Evolutionary conservation across 257 asterid genomes (phyloP).

Genomic region (Solanum medicagineum): DNA sequence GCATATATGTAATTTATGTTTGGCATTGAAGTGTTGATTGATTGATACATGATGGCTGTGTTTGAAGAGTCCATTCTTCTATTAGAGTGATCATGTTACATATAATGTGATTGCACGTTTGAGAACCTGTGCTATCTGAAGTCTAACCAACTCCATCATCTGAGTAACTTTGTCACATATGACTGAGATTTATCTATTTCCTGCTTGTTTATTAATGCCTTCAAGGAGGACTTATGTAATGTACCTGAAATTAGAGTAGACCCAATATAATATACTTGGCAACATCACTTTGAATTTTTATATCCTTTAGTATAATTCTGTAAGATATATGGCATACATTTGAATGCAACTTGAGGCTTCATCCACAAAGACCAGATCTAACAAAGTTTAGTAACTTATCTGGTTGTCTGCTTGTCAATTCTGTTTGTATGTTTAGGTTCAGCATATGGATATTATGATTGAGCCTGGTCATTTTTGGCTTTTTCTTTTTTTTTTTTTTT

Average conservation of each 20-base stretch:
- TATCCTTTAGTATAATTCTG: background rate
- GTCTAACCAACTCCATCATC: background rate
- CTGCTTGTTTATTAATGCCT: background rate
- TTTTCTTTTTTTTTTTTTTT: no score
- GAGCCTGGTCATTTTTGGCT: background rate
- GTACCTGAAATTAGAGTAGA: background rate
- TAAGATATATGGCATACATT: background rate
- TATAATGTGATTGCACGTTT: background rate
- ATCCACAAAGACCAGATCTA: background rate
- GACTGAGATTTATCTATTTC: background rate
- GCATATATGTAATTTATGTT: background rate
- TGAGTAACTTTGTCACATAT: background rate
- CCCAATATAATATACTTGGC: background rate
- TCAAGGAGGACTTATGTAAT: background rate
- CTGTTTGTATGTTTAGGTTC: background rate
- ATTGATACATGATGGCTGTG: background rate
- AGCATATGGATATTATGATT: background rate
- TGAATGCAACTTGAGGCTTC: background rate
- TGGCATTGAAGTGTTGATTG: background rate
- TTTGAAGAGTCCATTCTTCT: background rate
- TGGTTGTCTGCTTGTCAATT: background rate
- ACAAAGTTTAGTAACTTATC: background rate
- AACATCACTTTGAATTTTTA: background rate
- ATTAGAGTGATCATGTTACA: background rate
- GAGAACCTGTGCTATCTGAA: background rate